Evolutionary conservation across 1,284 basidiomycete species (phyloP).

Genomic region (Xerocomus amazonicus): DNA sequence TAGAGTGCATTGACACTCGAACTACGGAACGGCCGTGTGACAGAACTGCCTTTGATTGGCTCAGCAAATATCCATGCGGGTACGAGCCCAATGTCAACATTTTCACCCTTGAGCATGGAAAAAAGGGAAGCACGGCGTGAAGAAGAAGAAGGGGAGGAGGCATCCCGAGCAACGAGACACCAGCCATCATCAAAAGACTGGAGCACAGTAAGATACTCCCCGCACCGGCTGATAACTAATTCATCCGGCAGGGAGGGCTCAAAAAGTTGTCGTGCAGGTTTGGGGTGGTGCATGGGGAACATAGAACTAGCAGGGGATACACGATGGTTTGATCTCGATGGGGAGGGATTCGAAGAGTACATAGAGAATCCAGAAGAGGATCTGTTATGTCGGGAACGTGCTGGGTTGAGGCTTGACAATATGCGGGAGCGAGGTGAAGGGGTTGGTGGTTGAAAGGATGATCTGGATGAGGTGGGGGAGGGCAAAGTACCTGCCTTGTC

Average conservation of each 20-base stretch:
- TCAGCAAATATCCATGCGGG: slow-evolving; percentile 72
- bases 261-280: slow-evolving; percentile 61
- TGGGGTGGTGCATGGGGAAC: slow-evolving; percentile 35
- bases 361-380: slow-evolving; percentile 24
- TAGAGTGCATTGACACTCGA: slow-evolving; percentile 43
- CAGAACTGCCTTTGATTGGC: slow-evolving; percentile 52
- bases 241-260: slow-evolving; percentile 69
- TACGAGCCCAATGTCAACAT: slow-evolving; percentile 53
- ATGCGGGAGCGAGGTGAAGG: slow-evolving; percentile 14
- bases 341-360: slow-evolving; percentile 14
- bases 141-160: slow-evolving; percentile 32
- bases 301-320: slow-evolving; percentile 32
- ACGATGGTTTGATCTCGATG: slow-evolving; percentile 6
- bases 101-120: slow-evolving; percentile 6
- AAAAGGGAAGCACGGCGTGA: slow-evolving; percentile 19
- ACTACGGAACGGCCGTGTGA: slow-evolving; percentile 60
- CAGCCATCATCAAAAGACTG: slow-evolving; percentile 71
- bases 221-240: slow-evolving; percentile 46
- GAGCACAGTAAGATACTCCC: slow-evolving; percentile 57
- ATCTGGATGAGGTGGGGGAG: slow-evolving; percentile 35
- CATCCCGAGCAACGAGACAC: slow-evolving; percentile 64
- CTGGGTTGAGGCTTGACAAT: slow-evolving; percentile 12
- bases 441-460: slow-evolving; percentile 2
- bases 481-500: slow-evolving; percentile 40
- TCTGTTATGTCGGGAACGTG: slow-evolving; percentile 14